Percentiles rank a stretch among this genome's conserved stretches.
Evolutionary conservation across 768 basidiomycete species (phyloP).

Genomic region (Pisolithus sp.): DNA sequence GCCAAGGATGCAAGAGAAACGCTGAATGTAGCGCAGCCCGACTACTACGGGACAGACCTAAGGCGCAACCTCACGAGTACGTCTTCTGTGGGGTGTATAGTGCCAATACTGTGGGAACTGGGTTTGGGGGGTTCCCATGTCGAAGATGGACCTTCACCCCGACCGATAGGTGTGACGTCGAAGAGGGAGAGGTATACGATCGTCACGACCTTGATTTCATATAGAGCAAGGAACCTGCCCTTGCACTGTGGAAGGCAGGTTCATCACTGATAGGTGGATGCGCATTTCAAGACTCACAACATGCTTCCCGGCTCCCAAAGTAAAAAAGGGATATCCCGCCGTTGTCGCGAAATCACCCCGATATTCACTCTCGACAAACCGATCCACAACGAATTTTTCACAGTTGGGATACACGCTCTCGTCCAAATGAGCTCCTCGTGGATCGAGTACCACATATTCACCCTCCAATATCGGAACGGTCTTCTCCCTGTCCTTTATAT

Average conservation of each 20-base stretch:
- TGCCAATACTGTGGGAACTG: not conserved
- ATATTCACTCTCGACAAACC: conserved; percentile 14
- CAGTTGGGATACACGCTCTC: conserved; percentile 7
- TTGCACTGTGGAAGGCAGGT: not conserved
- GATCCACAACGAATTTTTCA: conserved; percentile 12
- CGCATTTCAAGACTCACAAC: conserved; percentile 4
- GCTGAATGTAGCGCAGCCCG: too few relatives aligned
- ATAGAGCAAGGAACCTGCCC: not conserved
- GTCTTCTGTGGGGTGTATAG: not conserved
- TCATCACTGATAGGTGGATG: not conserved
- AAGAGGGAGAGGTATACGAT: not conserved
- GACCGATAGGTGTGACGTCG: not conserved
- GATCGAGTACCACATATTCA: conserved; percentile 14
- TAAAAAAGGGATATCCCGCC: conserved; percentile 6
- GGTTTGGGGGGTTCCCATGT: not conserved
- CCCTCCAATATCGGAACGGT: conserved; percentile 15
- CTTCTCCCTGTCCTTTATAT: conserved; percentile 6
- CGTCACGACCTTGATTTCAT: not conserved
- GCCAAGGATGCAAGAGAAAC: too few relatives aligned
- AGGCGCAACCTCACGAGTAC: not conserved
- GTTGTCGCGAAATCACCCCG: conserved; percentile 9
- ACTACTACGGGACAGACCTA: not conserved
- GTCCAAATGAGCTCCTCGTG: conserved; percentile 16
- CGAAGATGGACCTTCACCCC: not conserved
- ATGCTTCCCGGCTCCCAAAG: conserved; percentile 15